These are phyloP conservation scores for Trametes coccinea DNA, from an alignment of 768 basidiomycete species.

Conservation along the genomic window DNA sequence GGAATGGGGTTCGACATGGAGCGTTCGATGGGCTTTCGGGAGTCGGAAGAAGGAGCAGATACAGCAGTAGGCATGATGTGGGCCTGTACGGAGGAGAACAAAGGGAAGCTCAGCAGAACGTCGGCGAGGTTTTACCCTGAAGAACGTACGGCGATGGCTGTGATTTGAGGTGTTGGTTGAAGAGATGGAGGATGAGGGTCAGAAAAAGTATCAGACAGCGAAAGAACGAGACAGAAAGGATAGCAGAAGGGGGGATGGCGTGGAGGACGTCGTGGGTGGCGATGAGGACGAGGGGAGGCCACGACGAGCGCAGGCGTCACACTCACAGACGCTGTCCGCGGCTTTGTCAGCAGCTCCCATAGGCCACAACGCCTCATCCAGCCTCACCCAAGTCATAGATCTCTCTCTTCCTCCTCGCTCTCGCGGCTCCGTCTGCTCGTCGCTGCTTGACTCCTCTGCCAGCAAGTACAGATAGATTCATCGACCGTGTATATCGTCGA, in stretches of 20 bases:
- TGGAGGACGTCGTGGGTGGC: constrained; percentile 21
- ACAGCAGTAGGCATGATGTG: constrained; percentile 20
- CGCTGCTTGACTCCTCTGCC: too few species aligned
- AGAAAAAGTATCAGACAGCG: background rate
- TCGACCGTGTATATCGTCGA: too few species aligned
- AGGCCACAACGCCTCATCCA: background rate
- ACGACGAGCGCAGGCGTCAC: constrained; percentile 20
- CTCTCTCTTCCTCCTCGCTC: too few species aligned
- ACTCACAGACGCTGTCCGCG: constrained; percentile 5
- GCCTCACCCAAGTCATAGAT: constrained; percentile 4
- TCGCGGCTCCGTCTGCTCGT: too few species aligned
- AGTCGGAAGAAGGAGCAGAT: constrained; percentile 13
- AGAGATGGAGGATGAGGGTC: background rate
- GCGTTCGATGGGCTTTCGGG: constrained; percentile 16
- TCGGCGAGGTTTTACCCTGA: constrained; percentile 5
- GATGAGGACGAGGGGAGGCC: constrained; percentile 17
- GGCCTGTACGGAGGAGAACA: constrained; percentile 6
- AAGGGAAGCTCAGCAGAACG: background rate
- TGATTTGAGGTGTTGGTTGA: background rate
- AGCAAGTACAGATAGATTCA: too few species aligned
- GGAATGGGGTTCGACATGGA: constrained; percentile 21
- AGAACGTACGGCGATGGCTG: background rate
- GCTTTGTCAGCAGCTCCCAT: constrained; percentile 23
- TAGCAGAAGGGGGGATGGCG: constrained; percentile 2
- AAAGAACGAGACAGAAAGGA: constrained; percentile 6